Evolutionary conservation across 2,329 filamentous ascomycete species (phyloP).

Genomic region (Daldinia sp.): DNA sequence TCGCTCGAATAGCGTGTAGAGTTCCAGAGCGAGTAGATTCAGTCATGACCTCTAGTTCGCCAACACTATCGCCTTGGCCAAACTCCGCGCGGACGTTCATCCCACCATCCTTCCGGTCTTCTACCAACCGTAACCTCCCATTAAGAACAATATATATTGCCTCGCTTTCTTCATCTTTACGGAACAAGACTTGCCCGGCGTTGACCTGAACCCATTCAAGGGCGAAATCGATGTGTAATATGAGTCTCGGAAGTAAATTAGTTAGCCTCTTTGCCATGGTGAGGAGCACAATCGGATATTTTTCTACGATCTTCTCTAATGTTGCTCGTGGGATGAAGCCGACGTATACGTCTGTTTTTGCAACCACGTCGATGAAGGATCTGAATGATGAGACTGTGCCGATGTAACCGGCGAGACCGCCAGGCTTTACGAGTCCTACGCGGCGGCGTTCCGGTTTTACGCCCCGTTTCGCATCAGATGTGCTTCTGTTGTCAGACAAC

Average conservation of each 20-base stretch:
- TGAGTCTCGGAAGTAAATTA: constrained; percentile 85
- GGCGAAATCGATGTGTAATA: constrained; percentile 97
- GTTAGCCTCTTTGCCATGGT: constrained; percentile 97
- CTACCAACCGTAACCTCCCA: constrained; percentile 85
- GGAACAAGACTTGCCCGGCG: constrained; percentile 93
- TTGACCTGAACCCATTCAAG: constrained; percentile 98
- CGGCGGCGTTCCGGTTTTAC: constrained; percentile 69
- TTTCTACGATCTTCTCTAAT: constrained; percentile 91
- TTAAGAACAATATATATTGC: constrained; percentile 99
- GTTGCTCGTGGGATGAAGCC: constrained; percentile 89
- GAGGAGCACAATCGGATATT: constrained; percentile 89
- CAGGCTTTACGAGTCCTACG: constrained; percentile 92
- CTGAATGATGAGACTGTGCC: constrained; percentile 94
- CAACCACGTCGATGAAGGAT: constrained; percentile 95
- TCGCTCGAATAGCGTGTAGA: constrained; percentile 94
- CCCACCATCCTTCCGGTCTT: constrained; percentile 83
- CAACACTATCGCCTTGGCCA: constrained; percentile 97
- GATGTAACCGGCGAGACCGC: constrained; percentile 92
- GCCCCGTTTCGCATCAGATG: constrained; percentile 46
- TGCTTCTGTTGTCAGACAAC: constrained; percentile 58
- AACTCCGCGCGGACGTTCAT: constrained; percentile 92
- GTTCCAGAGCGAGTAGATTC: constrained; percentile 92
- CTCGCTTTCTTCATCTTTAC: constrained; percentile 94
- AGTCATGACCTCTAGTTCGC: constrained; percentile 95
- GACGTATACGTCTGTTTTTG: constrained; percentile 98